A percentile compares a stretch with the other conserved stretches of the same genome.
These are phyloP conservation scores for Potentilla sterilis DNA, from an alignment of 306 rosid species.

Conservation along the genomic window DNA sequence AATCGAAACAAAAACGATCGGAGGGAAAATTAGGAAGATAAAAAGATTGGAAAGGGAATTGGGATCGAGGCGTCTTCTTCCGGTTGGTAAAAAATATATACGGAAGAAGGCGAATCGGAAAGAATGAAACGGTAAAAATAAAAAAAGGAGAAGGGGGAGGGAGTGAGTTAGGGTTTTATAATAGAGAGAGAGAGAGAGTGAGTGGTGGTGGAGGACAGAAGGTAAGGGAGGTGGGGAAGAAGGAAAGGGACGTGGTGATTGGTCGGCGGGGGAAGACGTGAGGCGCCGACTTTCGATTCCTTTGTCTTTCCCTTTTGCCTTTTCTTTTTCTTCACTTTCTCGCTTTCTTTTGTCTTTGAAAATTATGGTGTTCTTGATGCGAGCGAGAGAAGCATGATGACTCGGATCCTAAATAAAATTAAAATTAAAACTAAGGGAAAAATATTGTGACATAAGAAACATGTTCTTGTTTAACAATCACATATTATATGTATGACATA, in stretches of 20 bases:
- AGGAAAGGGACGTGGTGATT: slow-evolving; percentile 54
- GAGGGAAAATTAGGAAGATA: neutral
- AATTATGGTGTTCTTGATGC: neutral
- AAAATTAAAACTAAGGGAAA: no score
- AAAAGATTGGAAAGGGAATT: neutral
- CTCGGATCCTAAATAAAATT: neutral
- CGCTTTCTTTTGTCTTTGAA: neutral
- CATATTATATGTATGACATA: no score
- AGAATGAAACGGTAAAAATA: neutral
- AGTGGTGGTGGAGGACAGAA: neutral
- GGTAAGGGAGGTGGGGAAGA: slow-evolving; percentile 7
- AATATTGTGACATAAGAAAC: neutral
- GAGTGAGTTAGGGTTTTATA: neutral
- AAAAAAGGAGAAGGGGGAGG: neutral
- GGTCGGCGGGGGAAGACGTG: slow-evolving; percentile 66
- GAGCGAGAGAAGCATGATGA: neutral
- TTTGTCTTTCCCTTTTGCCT: slow-evolving; percentile 23
- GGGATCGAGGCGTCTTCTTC: slow-evolving; percentile 32
- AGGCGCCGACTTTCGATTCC: slow-evolving; percentile 69
- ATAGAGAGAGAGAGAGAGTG: neutral
- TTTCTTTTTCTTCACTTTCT: neutral
- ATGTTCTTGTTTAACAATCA: neutral
- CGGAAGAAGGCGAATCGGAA: slow-evolving; percentile 48
- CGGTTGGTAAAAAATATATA: slow-evolving; percentile 39
- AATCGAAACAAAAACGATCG: neutral